These are phyloP conservation scores for Cyberlindnera japonica DNA, from an alignment of 805 yeast species.

Conservation along the genomic window DNA sequence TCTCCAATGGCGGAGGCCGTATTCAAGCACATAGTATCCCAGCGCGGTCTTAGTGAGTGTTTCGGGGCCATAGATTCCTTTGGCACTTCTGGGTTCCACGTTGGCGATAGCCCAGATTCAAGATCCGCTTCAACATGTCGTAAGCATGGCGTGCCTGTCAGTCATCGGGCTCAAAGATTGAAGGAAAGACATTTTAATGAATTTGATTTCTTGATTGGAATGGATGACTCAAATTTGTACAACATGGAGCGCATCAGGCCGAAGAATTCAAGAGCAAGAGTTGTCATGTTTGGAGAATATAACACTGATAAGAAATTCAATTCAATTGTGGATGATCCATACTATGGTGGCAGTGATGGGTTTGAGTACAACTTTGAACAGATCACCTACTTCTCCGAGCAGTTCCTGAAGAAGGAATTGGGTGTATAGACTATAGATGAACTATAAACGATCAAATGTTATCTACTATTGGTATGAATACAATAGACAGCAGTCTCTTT, in stretches of 20 bases:
- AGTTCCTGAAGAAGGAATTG: constrained; percentile 56
- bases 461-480: background rate
- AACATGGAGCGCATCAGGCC: constrained; percentile 54
- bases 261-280: constrained; percentile 39
- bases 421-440: background rate
- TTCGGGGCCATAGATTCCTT: constrained; percentile 72
- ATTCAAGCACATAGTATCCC: constrained; percentile 59
- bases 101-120: constrained; percentile 78
- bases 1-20: constrained; percentile 99
- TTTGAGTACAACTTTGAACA: constrained; percentile 79
- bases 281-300: constrained; percentile 81
- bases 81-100: constrained; percentile 84
- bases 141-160: constrained; percentile 67
- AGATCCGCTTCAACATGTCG: constrained; percentile 68
- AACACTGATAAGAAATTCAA: constrained; percentile 47
- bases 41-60: constrained; percentile 39
- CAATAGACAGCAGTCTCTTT: background rate
- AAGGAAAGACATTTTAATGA: constrained; percentile 43
- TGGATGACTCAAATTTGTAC: constrained; percentile 60
- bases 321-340: constrained; percentile 80
- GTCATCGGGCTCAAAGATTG: constrained; percentile 74
- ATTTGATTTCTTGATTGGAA: constrained; percentile 67
- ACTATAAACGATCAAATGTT: background rate
- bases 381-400: constrained; percentile 67
- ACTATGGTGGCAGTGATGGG: constrained; percentile 84